A percentile compares a stretch with the other conserved stretches of the same genome.
Evolutionary conservation across 2,329 filamentous ascomycete genomes (phyloP).

Genomic region (Fusarium marasasianum): DNA sequence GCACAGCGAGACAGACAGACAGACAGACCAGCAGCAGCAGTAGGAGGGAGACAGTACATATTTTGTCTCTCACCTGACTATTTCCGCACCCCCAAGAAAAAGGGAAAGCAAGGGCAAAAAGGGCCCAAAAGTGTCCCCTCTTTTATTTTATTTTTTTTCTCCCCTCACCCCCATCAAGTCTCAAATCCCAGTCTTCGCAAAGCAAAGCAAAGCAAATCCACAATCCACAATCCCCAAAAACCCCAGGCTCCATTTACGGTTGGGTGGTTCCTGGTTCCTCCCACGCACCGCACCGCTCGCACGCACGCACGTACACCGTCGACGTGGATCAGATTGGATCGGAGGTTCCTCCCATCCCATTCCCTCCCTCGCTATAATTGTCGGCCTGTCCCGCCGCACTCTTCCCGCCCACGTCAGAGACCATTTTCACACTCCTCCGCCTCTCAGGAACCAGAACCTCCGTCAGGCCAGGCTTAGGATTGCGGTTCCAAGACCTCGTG

Average conservation of each 20-base stretch:
- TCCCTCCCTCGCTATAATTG: slow-evolving; percentile 38
- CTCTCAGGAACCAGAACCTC: slow-evolving; percentile 25
- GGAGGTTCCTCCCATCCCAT: slow-evolving; percentile 33
- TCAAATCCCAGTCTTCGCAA: slow-evolving; percentile 30
- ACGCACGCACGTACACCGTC: not conserved
- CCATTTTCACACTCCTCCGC: slow-evolving; percentile 28
- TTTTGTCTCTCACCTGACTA: slow-evolving; percentile 36
- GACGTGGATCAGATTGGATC: slow-evolving; percentile 36
- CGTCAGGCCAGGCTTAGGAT: slow-evolving; percentile 33
- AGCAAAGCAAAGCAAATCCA: slow-evolving; percentile 26
- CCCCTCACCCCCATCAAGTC: slow-evolving; percentile 30
- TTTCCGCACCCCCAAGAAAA: slow-evolving; percentile 33
- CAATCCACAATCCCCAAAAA: slow-evolving; percentile 36
- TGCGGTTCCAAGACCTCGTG: slow-evolving; percentile 36
- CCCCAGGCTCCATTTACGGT: slow-evolving; percentile 37
- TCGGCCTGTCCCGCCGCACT: slow-evolving; percentile 39
- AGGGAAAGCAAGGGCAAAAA: slow-evolving; percentile 11
- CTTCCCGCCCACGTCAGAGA: slow-evolving; percentile 39
- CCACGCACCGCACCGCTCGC: slow-evolving; percentile 9
- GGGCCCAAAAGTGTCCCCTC: slow-evolving; percentile 31
- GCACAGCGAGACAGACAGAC: not conserved
- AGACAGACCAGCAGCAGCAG: not conserved
- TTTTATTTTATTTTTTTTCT: slow-evolving; percentile 21
- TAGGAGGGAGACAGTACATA: slow-evolving; percentile 15
- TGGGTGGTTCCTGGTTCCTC: slow-evolving; percentile 39